Base-by-base conservation (phyloP, 108 stramenopile genomes). In the Cyclotella cryptica region DNA sequence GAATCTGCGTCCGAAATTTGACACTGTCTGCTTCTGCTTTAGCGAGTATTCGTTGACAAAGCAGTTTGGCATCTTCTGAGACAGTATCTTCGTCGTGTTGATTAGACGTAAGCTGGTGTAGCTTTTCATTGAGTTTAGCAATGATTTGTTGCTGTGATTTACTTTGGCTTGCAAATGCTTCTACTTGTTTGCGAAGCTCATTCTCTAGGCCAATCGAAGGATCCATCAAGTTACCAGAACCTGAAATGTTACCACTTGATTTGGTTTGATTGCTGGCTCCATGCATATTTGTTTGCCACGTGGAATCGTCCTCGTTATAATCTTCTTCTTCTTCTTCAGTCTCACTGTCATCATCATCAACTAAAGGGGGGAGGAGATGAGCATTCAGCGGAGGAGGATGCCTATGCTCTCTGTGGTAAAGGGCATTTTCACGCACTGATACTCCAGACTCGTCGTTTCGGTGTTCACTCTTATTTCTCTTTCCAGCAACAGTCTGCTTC, bases 11-110 rank as follows among this genome's bases (percentile, higher is more conserved):
- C 12, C 81, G 81, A 55, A 69, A 72, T 30, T 64, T 45, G 24
- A 82, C 81, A 39, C 70, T 72, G 26, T 82, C 81, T 17, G 81
- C 51, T 59, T 82, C 81, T 45, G 81, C 74, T 45, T 82, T 71
- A 42, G 70, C 81, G 18, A 82, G 64, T 44, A 82, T 82, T 67
- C 81, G 49, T 52, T 82, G 73, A 63, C 81, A 72, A 14, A 82
- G 44, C 22, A 75, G 49, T 45, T 76, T 82, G 40, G 75, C 52
- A 22, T 76, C 75, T 21, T 67, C 66, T 27, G 65, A 29, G 6
- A 64, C 62, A 4, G 41, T 52, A 15, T 71, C 71, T 43, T 71
- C 42, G 30, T 53, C 28, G n/a, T 13, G 17, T 1, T 15, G 13
- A 22, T 58, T 52, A 3, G 66, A 35, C 11, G 67, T 46, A 0